Base-by-base conservation (phyloP, 139 green algal species). In the Tetradesmus lagerheimii region DNA sequence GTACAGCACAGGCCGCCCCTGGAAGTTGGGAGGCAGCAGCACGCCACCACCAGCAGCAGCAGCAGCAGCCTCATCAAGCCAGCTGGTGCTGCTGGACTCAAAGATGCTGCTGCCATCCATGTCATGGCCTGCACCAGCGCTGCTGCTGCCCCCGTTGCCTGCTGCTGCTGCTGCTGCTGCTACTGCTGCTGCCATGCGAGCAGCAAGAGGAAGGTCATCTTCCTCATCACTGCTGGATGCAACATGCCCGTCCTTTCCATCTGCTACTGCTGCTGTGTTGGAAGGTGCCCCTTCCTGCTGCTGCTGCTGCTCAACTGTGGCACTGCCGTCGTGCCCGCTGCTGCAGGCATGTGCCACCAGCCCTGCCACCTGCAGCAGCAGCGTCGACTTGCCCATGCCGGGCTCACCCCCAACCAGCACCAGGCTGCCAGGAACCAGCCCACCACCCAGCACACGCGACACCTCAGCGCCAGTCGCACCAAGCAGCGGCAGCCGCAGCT, bases 301-400 rank as follows among this genome's bases (percentile, higher is more conserved):
- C 81, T 89, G 66, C 53, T 85, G 76, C 62, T 83, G 76, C 80
- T 25, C 29, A 29, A 39, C 50, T 83, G 43, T 37, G 34, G n/a
- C 35, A 27, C 29, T 74, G 87, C 79, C 53, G 27, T 45, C 27
- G 1, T 27, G 29, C 23, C 41, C 81, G 39, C 84, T 89, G 66
- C 66, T 67, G 43, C 85, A 74, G 35, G 71, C 37, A 34, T 81
- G 66, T 20, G 88, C 91, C 15, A 91, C 50, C 11, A 93, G 85
- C 29, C 43, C 91, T 15, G 89, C 89, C 45, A 99, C 92, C 94
- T 99, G 98, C 71, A 99, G 94, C 86, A 99, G 94, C 47, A 99
- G 93, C 11, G 98, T 99, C 80, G 91, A 97, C 90, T 99, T 99
- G 89, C 98, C 98, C n/a, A 99, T 96, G 1, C 98, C 98, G 27